Base-by-base conservation (phyloP, 75 land plant species). In the Picea glauca region DNA sequence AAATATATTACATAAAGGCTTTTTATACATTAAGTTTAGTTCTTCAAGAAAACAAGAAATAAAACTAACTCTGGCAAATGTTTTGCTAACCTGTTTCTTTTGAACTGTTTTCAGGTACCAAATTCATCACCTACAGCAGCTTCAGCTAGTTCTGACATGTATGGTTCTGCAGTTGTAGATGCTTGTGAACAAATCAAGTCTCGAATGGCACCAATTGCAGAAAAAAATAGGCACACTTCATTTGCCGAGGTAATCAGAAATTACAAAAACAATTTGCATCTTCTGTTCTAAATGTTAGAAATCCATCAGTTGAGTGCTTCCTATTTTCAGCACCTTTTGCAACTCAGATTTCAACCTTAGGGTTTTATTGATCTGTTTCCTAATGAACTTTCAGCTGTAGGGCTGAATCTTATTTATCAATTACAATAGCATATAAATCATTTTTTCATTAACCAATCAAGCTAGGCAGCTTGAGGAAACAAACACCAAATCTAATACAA, bases 81-180 rank as follows among this genome's bases (percentile, higher is more conserved):
- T 38, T 33, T 14, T 66, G 70, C 40, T 26, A 5, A 66, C 35
- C 31, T 15, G 17, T 33, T 66, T 58, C 3, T 5, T 58, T 43
- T 46, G n/a, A 58, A 18, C 32, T 66, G 31, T 35, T 66, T 57
- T 65, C 63, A 95, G 98, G 96, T 96, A 43, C 98, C 99, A 62
- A 96, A 96, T 87, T 79, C 99, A 40, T 94, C 99, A 14, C 99
- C 99, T 13, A 96, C 99, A 54, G 98, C 99, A 81, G 99, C 99
- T 82, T 96, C 99, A 75, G 99, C 99, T 60, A 96, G 98, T 72
- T 92, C 99, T 72, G 99, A 96, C 76, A 88, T 96, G 86, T 96
- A 96, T 85, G 99, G 98, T 56, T 91, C 90, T 57, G 99, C 99
- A 74, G 99, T 96, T 33, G 80, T 96, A 72, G 91, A 96, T 85